Percentiles rank a stretch among this genome's conserved stretches.
Evolutionary conservation across 495 filamentous ascomycete species (phyloP).

Genomic region (Penicillium antarcticum): DNA sequence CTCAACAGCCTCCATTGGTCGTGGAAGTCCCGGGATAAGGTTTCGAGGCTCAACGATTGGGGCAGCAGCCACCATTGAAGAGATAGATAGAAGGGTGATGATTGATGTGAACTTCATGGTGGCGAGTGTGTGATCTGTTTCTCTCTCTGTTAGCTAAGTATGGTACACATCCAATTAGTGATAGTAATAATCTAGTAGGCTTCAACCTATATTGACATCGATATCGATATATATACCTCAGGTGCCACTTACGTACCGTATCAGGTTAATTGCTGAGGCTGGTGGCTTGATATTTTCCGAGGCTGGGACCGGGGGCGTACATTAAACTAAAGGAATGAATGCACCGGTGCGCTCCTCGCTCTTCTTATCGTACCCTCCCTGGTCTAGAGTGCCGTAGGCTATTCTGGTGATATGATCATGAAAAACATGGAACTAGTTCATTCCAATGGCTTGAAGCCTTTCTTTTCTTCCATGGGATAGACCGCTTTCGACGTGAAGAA

Average conservation of each 20-base stretch:
- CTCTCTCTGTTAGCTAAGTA: neutral
- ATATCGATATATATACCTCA: too few species aligned
- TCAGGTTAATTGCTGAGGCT: too few species aligned
- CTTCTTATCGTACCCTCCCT: neutral
- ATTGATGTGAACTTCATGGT: conserved; percentile 19
- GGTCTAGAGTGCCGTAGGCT: neutral
- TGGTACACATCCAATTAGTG: neutral
- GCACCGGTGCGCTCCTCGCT: neutral
- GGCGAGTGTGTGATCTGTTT: neutral
- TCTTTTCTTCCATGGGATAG: neutral
- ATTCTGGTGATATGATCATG: neutral
- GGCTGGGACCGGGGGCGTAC: too few species aligned
- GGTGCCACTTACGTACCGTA: neutral
- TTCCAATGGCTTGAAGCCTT: neutral
- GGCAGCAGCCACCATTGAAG: conserved; percentile 7
- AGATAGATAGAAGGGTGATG: conserved; percentile 10
- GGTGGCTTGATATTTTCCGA: neutral
- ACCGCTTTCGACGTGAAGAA: neutral
- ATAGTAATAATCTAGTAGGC: neutral
- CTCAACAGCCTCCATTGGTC: conserved; percentile 11
- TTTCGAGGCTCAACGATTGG: conserved; percentile 5
- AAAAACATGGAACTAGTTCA: neutral
- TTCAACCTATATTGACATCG: neutral
- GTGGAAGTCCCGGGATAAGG: conserved; percentile 17
- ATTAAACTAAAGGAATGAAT: neutral